Conservation (phyloP, 1,284 basidiomycete genomes). For the Sporisorium graminicola region DNA sequence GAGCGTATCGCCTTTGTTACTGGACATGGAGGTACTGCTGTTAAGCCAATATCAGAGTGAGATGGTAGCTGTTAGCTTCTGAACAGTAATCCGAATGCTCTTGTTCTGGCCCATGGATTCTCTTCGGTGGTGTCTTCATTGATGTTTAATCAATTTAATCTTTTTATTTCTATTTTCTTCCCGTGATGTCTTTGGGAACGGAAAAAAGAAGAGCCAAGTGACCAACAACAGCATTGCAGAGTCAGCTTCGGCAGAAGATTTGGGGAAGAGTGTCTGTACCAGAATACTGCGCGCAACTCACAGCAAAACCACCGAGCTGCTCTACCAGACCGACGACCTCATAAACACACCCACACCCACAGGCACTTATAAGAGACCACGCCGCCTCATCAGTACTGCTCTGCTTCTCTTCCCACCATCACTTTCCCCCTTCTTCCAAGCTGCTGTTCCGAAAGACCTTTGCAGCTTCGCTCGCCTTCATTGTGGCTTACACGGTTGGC, state of each 20-base stretch:
- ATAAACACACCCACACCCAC: no score
- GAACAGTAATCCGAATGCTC: no score
- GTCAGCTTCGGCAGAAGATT: background rate
- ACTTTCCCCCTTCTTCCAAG: background rate
- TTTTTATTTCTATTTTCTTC: background rate
- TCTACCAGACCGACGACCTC: background rate
- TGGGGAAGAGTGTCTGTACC: no score
- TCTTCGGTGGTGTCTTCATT: no score
- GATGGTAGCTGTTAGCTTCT: no score
- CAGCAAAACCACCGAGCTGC: background rate
- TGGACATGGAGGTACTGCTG: no score
- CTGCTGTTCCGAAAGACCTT: constrained; percentile 2
- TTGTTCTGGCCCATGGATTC: no score
- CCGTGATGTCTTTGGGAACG: background rate
- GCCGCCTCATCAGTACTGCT: background rate
- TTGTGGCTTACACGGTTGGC: constrained; percentile 4
- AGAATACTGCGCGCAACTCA: no score
- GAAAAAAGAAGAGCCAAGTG: background rate
- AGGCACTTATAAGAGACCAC: constrained; percentile 4
- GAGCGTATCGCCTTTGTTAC: no score
- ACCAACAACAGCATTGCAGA: background rate
- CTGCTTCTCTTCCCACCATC: background rate
- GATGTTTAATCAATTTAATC: background rate
- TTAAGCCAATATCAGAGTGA: no score
- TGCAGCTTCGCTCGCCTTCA: constrained; percentile 8